phyloP scores from a whole-genome alignment of 805 yeast genomes.

The Torulaspora franciscae region DNA sequence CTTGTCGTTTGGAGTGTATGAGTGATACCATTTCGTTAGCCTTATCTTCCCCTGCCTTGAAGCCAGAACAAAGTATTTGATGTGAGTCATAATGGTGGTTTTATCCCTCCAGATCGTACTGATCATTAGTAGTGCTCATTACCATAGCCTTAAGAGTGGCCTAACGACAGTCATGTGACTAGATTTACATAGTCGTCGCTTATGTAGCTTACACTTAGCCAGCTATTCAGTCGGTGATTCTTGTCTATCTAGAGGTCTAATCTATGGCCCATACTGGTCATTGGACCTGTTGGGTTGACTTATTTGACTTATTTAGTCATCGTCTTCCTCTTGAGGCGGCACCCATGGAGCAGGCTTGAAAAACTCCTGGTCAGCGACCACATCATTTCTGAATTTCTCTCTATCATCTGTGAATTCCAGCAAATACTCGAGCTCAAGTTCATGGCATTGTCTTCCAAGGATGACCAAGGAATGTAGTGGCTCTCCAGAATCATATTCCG shows the following conservation, averaged over 20 bases:
- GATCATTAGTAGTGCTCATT: no score
- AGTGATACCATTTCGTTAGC: slow-evolving; percentile 86
- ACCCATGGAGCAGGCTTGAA: slow-evolving; percentile 71
- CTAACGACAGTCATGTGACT: no score
- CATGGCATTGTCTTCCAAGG: slow-evolving; percentile 91
- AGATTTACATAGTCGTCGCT: no score
- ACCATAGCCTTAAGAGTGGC: no score
- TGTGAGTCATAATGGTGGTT: slow-evolving; percentile 30
- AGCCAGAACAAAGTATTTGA: slow-evolving; percentile 72
- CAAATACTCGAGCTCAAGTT: slow-evolving; percentile 81
- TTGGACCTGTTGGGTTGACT: no score
- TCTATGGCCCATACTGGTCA: no score
- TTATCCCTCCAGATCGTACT: background rate
- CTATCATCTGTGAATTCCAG: slow-evolving; percentile 66
- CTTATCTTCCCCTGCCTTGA: slow-evolving; percentile 96
- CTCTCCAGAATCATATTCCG: slow-evolving; percentile 84
- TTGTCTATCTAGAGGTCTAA: no score
- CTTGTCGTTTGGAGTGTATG: slow-evolving; percentile 81
- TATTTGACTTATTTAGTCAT: background rate
- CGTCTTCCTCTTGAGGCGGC: slow-evolving; percentile 42
- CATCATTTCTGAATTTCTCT: slow-evolving; percentile 43
- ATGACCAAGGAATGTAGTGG: slow-evolving; percentile 90
- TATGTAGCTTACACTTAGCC: no score
- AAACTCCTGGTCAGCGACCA: slow-evolving; percentile 54
- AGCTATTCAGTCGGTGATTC: no score